Base-by-base conservation (phyloP, 2,329 filamentous ascomycete genomes). In the Ophidiomyces ophidiicola region DNA sequence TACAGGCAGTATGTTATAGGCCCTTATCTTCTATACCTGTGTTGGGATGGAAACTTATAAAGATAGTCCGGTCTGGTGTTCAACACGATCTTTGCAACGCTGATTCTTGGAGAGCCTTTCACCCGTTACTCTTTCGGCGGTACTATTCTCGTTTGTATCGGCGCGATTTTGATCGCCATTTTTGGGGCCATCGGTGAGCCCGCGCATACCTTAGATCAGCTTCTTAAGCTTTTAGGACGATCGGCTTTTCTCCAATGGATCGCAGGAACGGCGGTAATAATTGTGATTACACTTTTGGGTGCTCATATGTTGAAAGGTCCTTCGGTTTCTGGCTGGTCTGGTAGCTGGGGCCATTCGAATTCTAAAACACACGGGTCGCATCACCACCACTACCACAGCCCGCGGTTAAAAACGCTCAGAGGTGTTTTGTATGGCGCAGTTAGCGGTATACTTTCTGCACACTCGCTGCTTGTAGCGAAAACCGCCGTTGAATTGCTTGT, bases 121-220 rank as follows among this genome's bases (percentile, higher is more conserved):
- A 96, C 90, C 37, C 76, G 74, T 58, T 92, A 86, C 72, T 94
- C 88, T n/a, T 70, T 93, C 25, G 74, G 83, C 53, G 90, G 90
- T 25, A 98, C 90, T 1, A 53, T 90, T 37, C 74, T 98, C 35
- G 90, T 96, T 29, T 88, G 84, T 46, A 70, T 69, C 15, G 90
- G 90, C 39, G 90, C 90, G n/a, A 68, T 92, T 4, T 64, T 98
- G 45, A 96, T 98, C 51, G 90, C 85, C 28, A 77, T 84, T 23
- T 98, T 96, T 56, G 92, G 90, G 40, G 87, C 90, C 29, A 85
- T 98, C 48, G 82, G 85, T 1, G 88, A 93, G 48, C 88, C 90
- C 1, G 85, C 87, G 42, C 90, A 98, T 63, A 86, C 75, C 47
- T 66, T 98, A 41, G 70, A 77, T 47, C 86, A 96, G 59, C 69